phyloP scores from a whole-genome alignment of 192 early-diverging fungal species.

The Coemansia sp. region DNA sequence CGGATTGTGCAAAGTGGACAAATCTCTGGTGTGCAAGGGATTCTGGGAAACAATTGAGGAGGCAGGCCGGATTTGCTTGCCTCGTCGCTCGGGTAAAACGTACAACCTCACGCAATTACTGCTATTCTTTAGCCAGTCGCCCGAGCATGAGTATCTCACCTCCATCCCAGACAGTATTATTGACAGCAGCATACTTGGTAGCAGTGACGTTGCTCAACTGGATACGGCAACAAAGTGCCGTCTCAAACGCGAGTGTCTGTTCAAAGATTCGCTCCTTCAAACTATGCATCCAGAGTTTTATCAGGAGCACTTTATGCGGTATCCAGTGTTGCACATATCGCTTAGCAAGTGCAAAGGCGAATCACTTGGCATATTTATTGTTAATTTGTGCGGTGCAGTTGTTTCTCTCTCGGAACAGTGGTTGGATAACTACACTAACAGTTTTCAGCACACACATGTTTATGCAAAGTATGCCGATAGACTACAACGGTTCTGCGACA shows the following conservation, averaged over 20 bases:
- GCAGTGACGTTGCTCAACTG: constrained; percentile 3
- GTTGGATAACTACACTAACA: no score
- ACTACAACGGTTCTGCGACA: not conserved
- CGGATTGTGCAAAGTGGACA: constrained; percentile 32
- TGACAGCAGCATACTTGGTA: not conserved
- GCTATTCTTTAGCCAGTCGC: constrained; percentile 34
- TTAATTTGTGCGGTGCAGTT: constrained; percentile 8
- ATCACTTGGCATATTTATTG: constrained; percentile 9
- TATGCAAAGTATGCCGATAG: not conserved
- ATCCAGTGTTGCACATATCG: constrained; percentile 34
- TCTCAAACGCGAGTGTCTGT: constrained; percentile 32
- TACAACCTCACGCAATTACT: constrained; percentile 47
- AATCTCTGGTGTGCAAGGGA: constrained; percentile 40
- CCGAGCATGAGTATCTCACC: constrained; percentile 12
- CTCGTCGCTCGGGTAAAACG: constrained; percentile 40
- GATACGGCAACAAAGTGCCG: constrained; percentile 23
- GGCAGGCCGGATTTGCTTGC: constrained; percentile 37
- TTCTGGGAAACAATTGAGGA: constrained; percentile 35
- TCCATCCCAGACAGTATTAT: constrained; percentile 16
- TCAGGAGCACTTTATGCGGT: constrained; percentile 37
- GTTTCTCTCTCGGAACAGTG: no score
- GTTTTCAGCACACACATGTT: no score
- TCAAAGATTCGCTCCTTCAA: constrained; percentile 24
- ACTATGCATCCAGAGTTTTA: constrained; percentile 29
- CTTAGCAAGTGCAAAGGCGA: constrained; percentile 21